A percentile compares a stretch with the other conserved stretches of the same genome.
phyloP scores from a whole-genome alignment of 306 rosid species.

The Citrullus colocynthis region DNA sequence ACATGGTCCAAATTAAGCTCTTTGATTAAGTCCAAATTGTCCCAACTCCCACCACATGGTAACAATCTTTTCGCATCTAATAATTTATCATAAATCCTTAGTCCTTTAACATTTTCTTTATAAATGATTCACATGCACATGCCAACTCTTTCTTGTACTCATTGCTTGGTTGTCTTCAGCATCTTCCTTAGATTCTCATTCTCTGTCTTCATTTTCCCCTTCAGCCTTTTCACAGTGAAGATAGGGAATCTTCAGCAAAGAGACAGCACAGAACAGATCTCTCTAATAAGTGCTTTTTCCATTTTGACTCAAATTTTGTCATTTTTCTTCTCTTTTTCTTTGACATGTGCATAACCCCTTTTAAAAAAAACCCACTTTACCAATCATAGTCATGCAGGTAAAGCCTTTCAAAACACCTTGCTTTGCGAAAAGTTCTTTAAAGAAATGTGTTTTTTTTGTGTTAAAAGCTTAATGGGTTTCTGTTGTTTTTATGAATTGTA shows the following conservation, averaged over 20 bases:
- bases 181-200: constrained; percentile 53
- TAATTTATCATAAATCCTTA: neutral
- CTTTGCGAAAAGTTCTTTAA: neutral
- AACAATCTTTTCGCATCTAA: neutral
- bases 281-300: constrained; percentile 24
- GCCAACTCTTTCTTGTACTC: constrained; percentile 31
- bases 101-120: neutral
- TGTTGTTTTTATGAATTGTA: constrained; percentile 12
- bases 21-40: neutral
- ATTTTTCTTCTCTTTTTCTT: constrained; percentile 11
- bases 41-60: neutral
- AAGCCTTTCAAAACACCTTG: neutral
- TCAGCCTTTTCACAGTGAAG: constrained; percentile 25
- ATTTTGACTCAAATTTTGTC: constrained; percentile 31
- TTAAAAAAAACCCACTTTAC: constrained; percentile 2
- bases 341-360: constrained; percentile 2
- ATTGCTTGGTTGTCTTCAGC: constrained; percentile 67
- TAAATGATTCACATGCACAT: constrained; percentile 26
- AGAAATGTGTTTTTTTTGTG: neutral
- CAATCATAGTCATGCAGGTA: constrained; percentile 24
- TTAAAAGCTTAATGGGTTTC: constrained; percentile 1
- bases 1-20: neutral
- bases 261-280: constrained; percentile 56
- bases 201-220: constrained; percentile 28
- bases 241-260: constrained; percentile 55